Conservation (phyloP, 2,329 filamentous ascomycete species). For the Fusarium compactum region DNA sequence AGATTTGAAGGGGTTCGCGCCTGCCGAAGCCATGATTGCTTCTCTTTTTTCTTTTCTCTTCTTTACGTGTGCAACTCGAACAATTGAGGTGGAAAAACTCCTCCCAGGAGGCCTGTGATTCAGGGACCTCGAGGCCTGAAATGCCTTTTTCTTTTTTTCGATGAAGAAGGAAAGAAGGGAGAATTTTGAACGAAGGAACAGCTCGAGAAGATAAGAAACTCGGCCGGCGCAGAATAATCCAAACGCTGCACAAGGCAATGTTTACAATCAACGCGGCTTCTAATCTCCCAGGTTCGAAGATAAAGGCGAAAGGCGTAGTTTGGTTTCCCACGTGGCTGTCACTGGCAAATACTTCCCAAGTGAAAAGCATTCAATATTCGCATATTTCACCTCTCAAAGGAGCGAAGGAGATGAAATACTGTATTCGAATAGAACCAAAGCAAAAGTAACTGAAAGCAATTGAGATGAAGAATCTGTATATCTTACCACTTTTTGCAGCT, state of each 20-base stretch:
- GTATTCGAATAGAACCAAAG: neutral
- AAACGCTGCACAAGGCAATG: neutral
- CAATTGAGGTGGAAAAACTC: neutral
- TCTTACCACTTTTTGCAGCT: constrained; percentile 56
- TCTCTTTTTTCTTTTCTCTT: constrained; percentile 2
- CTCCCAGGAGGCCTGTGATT: constrained; percentile 18
- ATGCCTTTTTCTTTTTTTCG: neutral
- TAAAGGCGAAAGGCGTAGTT: neutral
- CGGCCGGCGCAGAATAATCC: neutral
- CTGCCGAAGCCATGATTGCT: constrained; percentile 47
- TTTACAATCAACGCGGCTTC: neutral
- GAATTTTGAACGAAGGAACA: neutral
- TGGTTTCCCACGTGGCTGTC: constrained; percentile 5
- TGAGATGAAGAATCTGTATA: neutral
- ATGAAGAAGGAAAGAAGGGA: constrained; percentile 1
- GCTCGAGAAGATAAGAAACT: neutral
- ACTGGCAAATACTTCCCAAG: constrained; percentile 9
- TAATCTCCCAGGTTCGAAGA: neutral
- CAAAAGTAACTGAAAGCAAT: neutral
- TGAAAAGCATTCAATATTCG: neutral
- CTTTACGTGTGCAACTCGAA: constrained; percentile 4
- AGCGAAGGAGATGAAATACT: neutral
- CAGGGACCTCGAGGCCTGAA: constrained; percentile 2
- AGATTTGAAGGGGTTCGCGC: constrained; percentile 44
- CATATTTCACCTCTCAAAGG: neutral